Percentiles rank a stretch among this genome's conserved stretches.
These are phyloP conservation scores for Lipomyces yamanashiensis DNA, from an alignment of 805 yeast species.

Conservation along the genomic window DNA sequence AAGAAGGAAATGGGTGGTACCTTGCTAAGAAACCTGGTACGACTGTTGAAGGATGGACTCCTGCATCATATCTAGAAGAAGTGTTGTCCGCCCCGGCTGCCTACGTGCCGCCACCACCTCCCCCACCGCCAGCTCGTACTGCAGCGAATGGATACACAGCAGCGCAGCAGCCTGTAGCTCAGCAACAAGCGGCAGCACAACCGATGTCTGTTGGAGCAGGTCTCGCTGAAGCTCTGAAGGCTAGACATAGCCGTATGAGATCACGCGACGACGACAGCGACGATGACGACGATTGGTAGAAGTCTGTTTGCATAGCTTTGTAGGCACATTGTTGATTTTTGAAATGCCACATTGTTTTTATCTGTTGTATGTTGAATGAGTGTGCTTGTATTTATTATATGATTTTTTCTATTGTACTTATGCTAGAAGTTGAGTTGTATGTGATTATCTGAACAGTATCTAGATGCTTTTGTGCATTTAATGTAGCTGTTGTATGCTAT, in stretches of 20 bases:
- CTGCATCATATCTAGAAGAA: conserved; percentile 79
- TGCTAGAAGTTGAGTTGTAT: too few species aligned
- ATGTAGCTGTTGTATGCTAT: too few species aligned
- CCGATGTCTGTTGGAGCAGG: conserved; percentile 17
- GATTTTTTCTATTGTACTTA: too few species aligned
- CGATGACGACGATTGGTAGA: conserved; percentile 44
- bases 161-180: conserved; percentile 4
- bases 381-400: not conserved
- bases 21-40: conserved; percentile 63
- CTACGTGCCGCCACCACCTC: conserved; percentile 41
- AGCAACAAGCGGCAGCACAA: conserved; percentile 21
- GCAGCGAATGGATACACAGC: conserved; percentile 24
- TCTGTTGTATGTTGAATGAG: not conserved
- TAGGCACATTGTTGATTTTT: not conserved
- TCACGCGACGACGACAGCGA: conserved; percentile 65
- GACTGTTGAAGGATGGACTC: conserved; percentile 90
- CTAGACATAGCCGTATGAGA: conserved; percentile 66
- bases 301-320: not conserved
- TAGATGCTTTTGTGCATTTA: too few species aligned
- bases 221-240: conserved; percentile 83
- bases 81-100: conserved; percentile 37
- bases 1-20: conserved; percentile 92
- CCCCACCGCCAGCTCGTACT: conserved; percentile 36
- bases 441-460: too few species aligned
- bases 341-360: not conserved